phyloP scores from a whole-genome alignment of 2,329 filamentous ascomycete species.

The Magnaporthiopsis incrustans region DNA sequence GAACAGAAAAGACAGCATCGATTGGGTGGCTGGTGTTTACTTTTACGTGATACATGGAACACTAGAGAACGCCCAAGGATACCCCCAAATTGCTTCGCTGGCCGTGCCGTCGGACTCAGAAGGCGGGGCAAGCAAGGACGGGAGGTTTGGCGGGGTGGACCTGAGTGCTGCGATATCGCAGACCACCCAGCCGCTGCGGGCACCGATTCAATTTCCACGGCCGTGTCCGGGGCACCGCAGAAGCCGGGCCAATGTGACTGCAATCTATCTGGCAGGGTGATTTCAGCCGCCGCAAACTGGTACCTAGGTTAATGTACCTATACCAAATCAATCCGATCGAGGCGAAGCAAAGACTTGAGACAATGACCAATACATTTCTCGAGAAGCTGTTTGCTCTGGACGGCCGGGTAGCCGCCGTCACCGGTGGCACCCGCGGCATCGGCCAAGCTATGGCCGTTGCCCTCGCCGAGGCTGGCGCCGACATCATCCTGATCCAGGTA shows the following conservation, averaged over 20 bases:
- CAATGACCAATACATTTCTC: neutral
- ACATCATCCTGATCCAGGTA: slow-evolving; percentile 10
- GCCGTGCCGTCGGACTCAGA: too few relatives aligned
- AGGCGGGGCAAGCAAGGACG: neutral
- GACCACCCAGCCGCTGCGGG: neutral
- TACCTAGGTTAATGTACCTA: too few relatives aligned
- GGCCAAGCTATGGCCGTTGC: slow-evolving; percentile 11
- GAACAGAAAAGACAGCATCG: too few relatives aligned
- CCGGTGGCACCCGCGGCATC: slow-evolving; percentile 10
- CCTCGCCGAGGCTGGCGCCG: slow-evolving; percentile 9
- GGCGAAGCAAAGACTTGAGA: neutral
- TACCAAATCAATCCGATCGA: neutral
- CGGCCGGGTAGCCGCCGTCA: slow-evolving; percentile 8
- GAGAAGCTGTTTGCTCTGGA: slow-evolving; percentile 8
- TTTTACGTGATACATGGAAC: too few relatives aligned
- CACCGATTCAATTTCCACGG: too few relatives aligned
- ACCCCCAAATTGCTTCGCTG: too few relatives aligned
- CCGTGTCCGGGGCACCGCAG: too few relatives aligned
- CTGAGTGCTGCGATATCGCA: neutral
- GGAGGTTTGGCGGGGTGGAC: neutral
- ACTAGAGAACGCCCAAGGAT: too few relatives aligned
- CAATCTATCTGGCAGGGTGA: neutral
- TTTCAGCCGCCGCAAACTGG: too few relatives aligned
- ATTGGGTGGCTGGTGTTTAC: too few relatives aligned
- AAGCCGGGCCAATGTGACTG: neutral